A percentile compares a stretch with the other conserved stretches of the same genome.
These are phyloP conservation scores for Achaetomium macrosporum DNA, from an alignment of 2,329 filamentous ascomycete genomes.

Conservation along the genomic window DNA sequence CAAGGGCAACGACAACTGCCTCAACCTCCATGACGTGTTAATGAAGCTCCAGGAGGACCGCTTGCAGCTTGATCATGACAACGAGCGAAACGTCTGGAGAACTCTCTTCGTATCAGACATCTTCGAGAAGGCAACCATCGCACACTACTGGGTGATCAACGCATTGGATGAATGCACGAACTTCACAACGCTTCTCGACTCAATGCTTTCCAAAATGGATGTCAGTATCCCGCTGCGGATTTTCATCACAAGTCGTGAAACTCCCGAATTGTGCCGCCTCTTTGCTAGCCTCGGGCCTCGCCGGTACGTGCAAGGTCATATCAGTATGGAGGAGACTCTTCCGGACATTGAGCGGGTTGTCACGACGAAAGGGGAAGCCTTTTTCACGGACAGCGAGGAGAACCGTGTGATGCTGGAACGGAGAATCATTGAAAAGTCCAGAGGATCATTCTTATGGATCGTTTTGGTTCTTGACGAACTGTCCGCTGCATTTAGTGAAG, in stretches of 20 bases:
- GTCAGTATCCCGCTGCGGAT: constrained; percentile 17
- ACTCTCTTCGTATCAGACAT: constrained; percentile 26
- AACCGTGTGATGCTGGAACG: constrained; percentile 24
- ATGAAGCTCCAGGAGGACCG: constrained; percentile 20
- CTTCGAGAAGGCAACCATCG: constrained; percentile 16
- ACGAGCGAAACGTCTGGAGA: constrained; percentile 26
- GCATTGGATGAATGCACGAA: constrained; percentile 31
- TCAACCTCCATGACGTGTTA: constrained; percentile 12
- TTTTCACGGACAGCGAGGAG: constrained; percentile 15
- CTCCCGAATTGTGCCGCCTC: neutral
- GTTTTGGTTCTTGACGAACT: constrained; percentile 31
- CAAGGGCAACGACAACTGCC: neutral
- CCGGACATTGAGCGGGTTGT: constrained; percentile 13
- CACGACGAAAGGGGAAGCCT: neutral
- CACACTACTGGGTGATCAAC: constrained; percentile 31
- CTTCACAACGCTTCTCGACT: constrained; percentile 18
- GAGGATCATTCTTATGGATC: constrained; percentile 35
- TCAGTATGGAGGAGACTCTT: constrained; percentile 22
- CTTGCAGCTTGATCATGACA: constrained; percentile 18
- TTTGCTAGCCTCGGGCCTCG: neutral
- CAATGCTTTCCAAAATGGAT: constrained; percentile 21
- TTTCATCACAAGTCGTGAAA: constrained; percentile 15
- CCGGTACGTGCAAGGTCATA: neutral
- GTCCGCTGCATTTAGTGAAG: constrained; percentile 24
- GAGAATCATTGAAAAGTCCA: constrained; percentile 31